Base-by-base conservation (phyloP, 2,329 filamentous ascomycete species). In the Hypoxylon sp. region DNA sequence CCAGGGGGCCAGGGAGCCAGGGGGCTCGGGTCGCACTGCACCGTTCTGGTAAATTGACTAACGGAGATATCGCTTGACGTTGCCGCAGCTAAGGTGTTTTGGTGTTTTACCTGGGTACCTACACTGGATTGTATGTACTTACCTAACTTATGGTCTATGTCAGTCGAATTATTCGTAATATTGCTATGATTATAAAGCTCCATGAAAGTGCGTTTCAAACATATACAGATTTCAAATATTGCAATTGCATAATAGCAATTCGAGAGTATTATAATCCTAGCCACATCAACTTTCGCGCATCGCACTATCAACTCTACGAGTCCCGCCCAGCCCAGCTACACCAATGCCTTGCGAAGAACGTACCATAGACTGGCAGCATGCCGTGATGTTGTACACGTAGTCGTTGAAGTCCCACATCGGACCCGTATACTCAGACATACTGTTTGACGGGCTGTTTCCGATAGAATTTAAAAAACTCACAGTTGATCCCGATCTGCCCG, bases 341-440 rank as follows among this genome's bases (percentile, higher is more conserved):
- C 13, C 15, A 37, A n/a, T 24, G 11, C 7, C 28, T 10, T 37
- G 15, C 6, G 17, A 6, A 19, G n/a, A 44, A 70, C 69, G 65
- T 44, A 73, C 71, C 11, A 65, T 72, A 6, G 61, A 63, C 37
- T 73, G 71, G 20, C 71, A 73, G 60, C 71, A 73, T 44, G 70
- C 71, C 20, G 70, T 70, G 62, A 71, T 71, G 48, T 73, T 73
- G 48, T 73, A 71, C 3, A 73, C 71, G 46, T 51, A 71, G 8
- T 69, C 51, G 37, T 73, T 73, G 60, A 70, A 73, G 37, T 71
- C 68, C 61, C 69, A 73, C 13, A 59, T 68, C 11, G 71, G 70
- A 50, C 72, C 56, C 1, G 61, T 67, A n/a, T n/a, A n/a, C n/a
- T n/a, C n/a, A n/a, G n/a, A n/a, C n/a, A n/a, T n/a, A n/a, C n/a